A percentile compares a stretch with the other conserved stretches of the same genome.
Evolutionary conservation across 805 yeast genomes (phyloP).

Genomic region (Pichia phayaonensis): DNA sequence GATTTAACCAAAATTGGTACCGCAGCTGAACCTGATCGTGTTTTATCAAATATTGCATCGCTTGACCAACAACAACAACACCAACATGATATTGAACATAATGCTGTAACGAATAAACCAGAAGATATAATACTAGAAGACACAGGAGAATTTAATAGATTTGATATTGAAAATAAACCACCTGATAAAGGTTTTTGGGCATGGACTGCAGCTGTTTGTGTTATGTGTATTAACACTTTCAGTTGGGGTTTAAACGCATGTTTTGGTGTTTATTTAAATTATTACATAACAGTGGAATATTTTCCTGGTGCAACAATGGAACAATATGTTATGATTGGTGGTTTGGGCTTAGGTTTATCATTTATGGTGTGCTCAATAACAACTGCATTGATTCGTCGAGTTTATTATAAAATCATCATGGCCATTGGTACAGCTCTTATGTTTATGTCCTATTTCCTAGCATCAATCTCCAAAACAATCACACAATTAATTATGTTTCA

Average conservation of each 20-base stretch:
- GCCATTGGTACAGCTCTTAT: conserved; percentile 33
- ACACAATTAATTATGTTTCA: conserved; percentile 43
- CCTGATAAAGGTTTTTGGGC: conserved; percentile 42
- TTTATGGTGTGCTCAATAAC: conserved; percentile 56
- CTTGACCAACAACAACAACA: background rate
- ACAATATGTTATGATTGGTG: conserved; percentile 51
- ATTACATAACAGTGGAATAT: conserved; percentile 33
- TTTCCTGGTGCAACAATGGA: conserved; percentile 45
- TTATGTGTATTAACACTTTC: conserved; percentile 27
- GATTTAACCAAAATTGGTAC: background rate
- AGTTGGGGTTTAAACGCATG: conserved; percentile 51
- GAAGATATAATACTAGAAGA: conserved; percentile 8
- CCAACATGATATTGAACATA: background rate
- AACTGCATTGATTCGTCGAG: conserved; percentile 36
- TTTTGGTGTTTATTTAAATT: conserved; percentile 47
- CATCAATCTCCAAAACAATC: conserved; percentile 34
- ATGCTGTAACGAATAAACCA: background rate
- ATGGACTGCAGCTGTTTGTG: conserved; percentile 40
- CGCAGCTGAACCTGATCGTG: conserved; percentile 1
- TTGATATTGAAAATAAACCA: conserved; percentile 25
- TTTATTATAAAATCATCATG: conserved; percentile 44
- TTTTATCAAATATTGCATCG: background rate
- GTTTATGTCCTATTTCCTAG: conserved; percentile 36
- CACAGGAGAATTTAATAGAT: conserved; percentile 28
- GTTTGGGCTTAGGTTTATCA: conserved; percentile 45